These are phyloP conservation scores for Mycena haematopus DNA, from an alignment of 768 basidiomycete species.

Conservation along the genomic window DNA sequence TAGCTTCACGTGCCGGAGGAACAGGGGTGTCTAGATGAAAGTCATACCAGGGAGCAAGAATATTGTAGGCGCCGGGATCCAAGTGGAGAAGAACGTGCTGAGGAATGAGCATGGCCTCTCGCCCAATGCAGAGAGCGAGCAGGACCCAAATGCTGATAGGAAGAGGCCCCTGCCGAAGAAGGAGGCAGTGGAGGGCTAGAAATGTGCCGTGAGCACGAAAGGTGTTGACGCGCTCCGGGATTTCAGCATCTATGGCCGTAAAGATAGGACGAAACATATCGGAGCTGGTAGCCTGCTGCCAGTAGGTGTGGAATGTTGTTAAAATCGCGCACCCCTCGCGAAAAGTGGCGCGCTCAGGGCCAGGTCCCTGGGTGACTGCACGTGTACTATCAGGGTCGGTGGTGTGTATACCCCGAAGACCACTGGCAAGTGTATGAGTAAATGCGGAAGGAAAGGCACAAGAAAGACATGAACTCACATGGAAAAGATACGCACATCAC, in stretches of 20 bases:
- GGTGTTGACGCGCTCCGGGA: not conserved
- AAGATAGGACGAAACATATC: not conserved
- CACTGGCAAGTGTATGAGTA: too few relatives aligned
- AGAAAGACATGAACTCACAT: too few relatives aligned
- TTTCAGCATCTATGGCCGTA: too few relatives aligned
- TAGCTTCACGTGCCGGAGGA: not conserved
- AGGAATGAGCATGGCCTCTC: constrained; percentile 2
- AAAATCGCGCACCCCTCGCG: not conserved
- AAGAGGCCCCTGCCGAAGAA: not conserved
- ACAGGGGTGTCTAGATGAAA: not conserved
- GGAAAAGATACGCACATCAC: too few relatives aligned
- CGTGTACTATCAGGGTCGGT: not conserved
- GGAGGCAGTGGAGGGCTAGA: constrained; percentile 11
- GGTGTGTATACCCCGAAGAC: not conserved
- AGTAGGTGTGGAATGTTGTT: not conserved
- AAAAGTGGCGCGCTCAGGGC: not conserved
- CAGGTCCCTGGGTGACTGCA: not conserved
- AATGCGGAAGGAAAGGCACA: too few relatives aligned
- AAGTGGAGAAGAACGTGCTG: constrained; percentile 1
- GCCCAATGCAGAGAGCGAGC: not conserved
- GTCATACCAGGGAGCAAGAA: constrained; percentile 3
- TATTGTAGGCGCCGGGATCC: constrained; percentile 2
- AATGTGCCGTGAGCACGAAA: constrained; percentile 6
- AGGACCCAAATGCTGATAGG: constrained; percentile 18
- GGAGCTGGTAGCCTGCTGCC: not conserved